Evolutionary conservation across 441 rosid genomes (phyloP), one percentile per base, ranked within the genome.

Genomic region (Erodium chrysanthum): DNA sequence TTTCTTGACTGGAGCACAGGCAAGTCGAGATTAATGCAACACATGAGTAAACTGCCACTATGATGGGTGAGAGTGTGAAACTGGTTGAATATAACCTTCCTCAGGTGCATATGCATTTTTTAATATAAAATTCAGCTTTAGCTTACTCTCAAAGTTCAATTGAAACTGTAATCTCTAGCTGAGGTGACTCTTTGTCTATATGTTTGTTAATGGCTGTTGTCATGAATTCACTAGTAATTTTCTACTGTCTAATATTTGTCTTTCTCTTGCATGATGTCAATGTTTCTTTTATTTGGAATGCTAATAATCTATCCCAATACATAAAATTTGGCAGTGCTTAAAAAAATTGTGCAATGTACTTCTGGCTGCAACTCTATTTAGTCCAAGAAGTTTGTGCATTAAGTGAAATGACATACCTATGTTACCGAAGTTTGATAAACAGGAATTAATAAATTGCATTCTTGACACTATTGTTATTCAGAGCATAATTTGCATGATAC

Each of bases 1-100:
- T 56, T 56, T 56, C 61, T 18, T 56, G 61, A 8, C 21, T 56
- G 61, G 27, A 56, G 1, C 61, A 56, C 23, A 21, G 61, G 61
- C 23, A 22, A 56, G 27, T 56, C 12, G 27, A 20, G 25, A 21
- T 10, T 20, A 27, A 7, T 20, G 61, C 12, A 22, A 21, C 25
- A 56, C 27, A 21, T 7, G 59, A 52, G 23, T 18, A 52, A 20
- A 56, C 61, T 56, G 61, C 23, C 25, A 1, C 61, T 2, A 27
- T 11, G 14, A 18, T 56, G 61, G 25, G 61, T 56, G 61, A 56
- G 25, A 20, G 61, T 56, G 25, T 56, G 61, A 56, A 56, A 18
- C 20, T 56, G 61, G 25, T 56, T 18, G 61, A 56, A 21, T 56
- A 56, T 56, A 56, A 56, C 25, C 61, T 56, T 10, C 25, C 23